phyloP scores from a whole-genome alignment of 208 protist genomes.

The Herpetomonas samuelpessoai region DNA sequence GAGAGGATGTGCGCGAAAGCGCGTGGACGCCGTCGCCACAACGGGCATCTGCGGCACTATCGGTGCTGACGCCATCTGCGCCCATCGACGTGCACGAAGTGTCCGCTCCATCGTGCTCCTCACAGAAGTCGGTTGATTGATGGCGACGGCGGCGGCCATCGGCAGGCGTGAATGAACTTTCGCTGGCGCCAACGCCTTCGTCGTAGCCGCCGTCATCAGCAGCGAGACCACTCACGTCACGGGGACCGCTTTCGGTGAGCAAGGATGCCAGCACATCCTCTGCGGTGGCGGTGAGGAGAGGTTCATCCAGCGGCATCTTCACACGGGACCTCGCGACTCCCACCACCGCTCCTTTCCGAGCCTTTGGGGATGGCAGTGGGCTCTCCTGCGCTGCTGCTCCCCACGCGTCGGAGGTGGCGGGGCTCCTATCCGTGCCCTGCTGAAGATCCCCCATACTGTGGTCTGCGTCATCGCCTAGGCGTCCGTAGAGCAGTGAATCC shows the following conservation, averaged over 20 bases:
- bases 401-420: neutral
- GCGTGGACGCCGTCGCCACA: neutral
- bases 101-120: neutral
- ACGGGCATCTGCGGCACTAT: too few species aligned
- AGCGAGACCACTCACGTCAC: neutral
- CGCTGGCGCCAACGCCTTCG: neutral
- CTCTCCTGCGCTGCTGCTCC: too few species aligned
- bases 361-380: neutral
- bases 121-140: neutral
- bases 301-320: neutral
- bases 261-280: neutral
- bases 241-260: neutral
- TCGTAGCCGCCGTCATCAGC: neutral
- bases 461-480: neutral
- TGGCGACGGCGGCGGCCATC: too few species aligned
- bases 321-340: too few species aligned
- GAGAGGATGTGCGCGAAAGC: neutral
- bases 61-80: neutral
- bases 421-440: too few species aligned
- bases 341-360: too few species aligned
- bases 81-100: neutral
- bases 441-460: neutral
- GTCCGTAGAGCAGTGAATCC: slow-evolving; percentile 10
- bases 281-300: neutral
- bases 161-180: too few species aligned